Conservation (phyloP, 2,329 filamentous ascomycete species). For the Hawksworthiomyces lignivorus region DNA sequence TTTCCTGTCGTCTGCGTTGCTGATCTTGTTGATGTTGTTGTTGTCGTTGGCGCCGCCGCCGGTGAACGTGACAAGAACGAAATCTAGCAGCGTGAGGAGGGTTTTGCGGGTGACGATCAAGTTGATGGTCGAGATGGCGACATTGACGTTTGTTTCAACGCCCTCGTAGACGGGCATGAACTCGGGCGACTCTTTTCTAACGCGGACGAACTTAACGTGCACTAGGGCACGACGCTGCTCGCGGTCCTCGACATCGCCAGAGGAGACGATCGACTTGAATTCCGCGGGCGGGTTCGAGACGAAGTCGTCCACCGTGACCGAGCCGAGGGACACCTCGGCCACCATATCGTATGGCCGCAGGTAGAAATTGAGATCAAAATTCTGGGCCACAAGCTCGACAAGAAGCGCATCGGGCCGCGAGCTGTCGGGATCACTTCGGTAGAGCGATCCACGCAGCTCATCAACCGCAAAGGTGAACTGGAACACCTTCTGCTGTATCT, state of each 20-base stretch:
- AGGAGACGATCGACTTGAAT: slow-evolving; percentile 97
- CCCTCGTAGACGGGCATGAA: slow-evolving; percentile 89
- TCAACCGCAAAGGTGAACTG: slow-evolving; percentile 97
- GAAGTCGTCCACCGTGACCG: slow-evolving; percentile 86
- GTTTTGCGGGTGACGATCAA: slow-evolving; percentile 90
- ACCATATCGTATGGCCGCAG: slow-evolving; percentile 87
- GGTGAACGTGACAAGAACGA: slow-evolving; percentile 87
- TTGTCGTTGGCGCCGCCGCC: slow-evolving; percentile 40
- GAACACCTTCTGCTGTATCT: slow-evolving; percentile 82
- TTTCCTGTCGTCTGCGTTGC: slow-evolving; percentile 23
- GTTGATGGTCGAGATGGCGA: slow-evolving; percentile 91
- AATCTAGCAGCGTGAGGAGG: slow-evolving; percentile 84
- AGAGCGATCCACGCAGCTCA: slow-evolving; percentile 86
- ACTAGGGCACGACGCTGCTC: slow-evolving; percentile 75
- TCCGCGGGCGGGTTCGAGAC: slow-evolving; percentile 82
- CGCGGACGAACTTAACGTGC: slow-evolving; percentile 78
- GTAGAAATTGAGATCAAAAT: slow-evolving; percentile 81
- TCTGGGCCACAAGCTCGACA: slow-evolving; percentile 84
- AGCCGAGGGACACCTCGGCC: slow-evolving; percentile 80
- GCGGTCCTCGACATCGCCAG: slow-evolving; percentile 63
- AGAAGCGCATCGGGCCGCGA: slow-evolving; percentile 71
- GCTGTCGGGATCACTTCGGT: slow-evolving; percentile 72
- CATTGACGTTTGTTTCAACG: slow-evolving; percentile 86
- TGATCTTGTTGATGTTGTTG: slow-evolving; percentile 30
- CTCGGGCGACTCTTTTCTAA: slow-evolving; percentile 86